Percentiles rank a stretch among this genome's conserved stretches.
Evolutionary conservation across 2,329 filamentous ascomycete species (phyloP).

Genomic region (Blumeriella jaapii): DNA sequence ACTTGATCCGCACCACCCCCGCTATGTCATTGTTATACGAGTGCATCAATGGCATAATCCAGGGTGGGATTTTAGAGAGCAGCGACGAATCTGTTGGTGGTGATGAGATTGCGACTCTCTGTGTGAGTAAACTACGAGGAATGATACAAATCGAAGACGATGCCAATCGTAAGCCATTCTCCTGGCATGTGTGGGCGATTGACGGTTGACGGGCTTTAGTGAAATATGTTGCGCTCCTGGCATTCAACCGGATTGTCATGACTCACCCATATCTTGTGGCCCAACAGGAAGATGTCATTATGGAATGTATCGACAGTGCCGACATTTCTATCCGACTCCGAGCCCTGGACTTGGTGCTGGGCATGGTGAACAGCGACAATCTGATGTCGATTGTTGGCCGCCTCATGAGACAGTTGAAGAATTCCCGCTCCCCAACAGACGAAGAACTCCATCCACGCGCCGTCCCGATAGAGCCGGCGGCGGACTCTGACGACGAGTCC

Average conservation of each 20-base stretch:
- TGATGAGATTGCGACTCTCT: conserved; percentile 85
- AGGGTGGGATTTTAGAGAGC: conserved; percentile 83
- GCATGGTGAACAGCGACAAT: conserved; percentile 87
- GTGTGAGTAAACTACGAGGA: conserved; percentile 81
- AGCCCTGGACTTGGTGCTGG: conserved; percentile 80
- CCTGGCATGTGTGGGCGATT: conserved; percentile 9
- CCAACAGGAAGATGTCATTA: conserved; percentile 88
- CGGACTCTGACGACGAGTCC: conserved; percentile 45
- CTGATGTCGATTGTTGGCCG: conserved; percentile 74
- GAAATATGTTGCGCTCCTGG: conserved; percentile 92
- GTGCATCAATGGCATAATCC: conserved; percentile 96
- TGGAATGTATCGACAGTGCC: conserved; percentile 89
- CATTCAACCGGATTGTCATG: conserved; percentile 86
- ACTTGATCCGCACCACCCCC: conserved; percentile 85
- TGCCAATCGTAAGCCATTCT: conserved; percentile 61
- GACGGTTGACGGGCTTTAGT: conserved; percentile 39
- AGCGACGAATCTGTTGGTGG: conserved; percentile 69
- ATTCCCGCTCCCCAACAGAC: conserved; percentile 41
- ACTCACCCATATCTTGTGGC: conserved; percentile 84
- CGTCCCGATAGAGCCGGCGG: conserved; percentile 26
- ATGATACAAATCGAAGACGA: conserved; percentile 94
- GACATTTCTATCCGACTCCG: conserved; percentile 94
- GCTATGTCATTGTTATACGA: conserved; percentile 98
- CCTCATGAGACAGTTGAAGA: conserved; percentile 74
- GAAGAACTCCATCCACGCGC: conserved; percentile 36